Evolutionary conservation across 805 yeast genomes (phyloP), one percentile per base, ranked within the genome.

Genomic region (Candida morakotiae): DNA sequence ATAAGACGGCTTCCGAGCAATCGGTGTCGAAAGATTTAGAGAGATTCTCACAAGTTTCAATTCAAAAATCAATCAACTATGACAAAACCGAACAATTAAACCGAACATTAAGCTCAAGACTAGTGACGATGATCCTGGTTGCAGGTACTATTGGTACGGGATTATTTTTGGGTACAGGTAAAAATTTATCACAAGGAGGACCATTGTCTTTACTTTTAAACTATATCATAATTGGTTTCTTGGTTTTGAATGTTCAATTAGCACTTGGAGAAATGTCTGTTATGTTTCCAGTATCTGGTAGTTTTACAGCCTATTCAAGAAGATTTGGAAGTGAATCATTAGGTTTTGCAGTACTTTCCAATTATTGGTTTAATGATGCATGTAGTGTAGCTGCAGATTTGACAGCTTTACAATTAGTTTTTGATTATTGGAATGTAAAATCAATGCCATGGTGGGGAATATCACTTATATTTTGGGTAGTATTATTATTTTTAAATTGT

Each of bases 181-280:
- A 48, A 26, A 45, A 60, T 13, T 51, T 62, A 29, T 51, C 57
- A 16, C 44, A 35, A 21, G 66, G 64, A 19, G 68, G 68, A 24
- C 67, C 63, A n/a, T 44, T 55, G 13, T 48, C 60, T 10, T 46
- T 64, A 40, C 51, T 65, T 24, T 42, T 66, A 21, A 51, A 63
- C 37, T 64, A 64, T 47, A 35, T 55, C 16, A 52, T 65, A 14
- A 64, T 63, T 19, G 69, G 67, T 13, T 60, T 77, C 37, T 78
- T 76, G 3, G 77, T 71, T 45, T 53, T 70, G 43, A 77, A 79
- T 9, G 71, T 77, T 73, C 22, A 17, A 17, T 56, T 73, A 31
- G 56, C 71, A 25, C 58, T 77, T 30, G 81, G 81, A 9, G 81
- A 76, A 47, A 75, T 76, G 79, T 58, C 77, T 3, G 70, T 79